A percentile compares a stretch with the other conserved stretches of the same genome.
Conservation (phyloP, 768 basidiomycete species). For the Termitomyces sp. region DNA sequence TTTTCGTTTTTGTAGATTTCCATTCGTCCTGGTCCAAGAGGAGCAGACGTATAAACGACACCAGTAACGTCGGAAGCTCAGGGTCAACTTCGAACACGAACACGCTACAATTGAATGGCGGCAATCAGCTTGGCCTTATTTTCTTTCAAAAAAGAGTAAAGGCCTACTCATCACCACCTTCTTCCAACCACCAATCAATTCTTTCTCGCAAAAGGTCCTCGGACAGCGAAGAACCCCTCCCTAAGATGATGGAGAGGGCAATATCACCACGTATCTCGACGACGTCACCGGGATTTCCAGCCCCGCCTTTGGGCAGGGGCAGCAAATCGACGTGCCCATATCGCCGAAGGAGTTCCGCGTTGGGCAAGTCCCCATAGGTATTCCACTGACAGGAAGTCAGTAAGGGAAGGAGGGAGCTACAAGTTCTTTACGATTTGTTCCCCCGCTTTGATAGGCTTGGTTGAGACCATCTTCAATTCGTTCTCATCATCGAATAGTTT, state of each 20-base stretch:
- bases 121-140: neutral
- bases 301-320: constrained; percentile 40
- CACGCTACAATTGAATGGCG: constrained; percentile 31
- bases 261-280: constrained; percentile 75
- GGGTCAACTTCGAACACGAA: constrained; percentile 52
- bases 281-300: constrained; percentile 78
- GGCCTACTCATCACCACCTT: constrained; percentile 84
- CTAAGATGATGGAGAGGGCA: constrained; percentile 40
- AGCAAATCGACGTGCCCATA: constrained; percentile 91
- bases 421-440: constrained; percentile 76
- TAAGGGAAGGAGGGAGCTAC: neutral
- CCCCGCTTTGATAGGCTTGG: constrained; percentile 65
- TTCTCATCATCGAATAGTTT: constrained; percentile 78
- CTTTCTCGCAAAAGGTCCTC: constrained; percentile 43
- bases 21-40: constrained; percentile 54
- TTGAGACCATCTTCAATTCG: constrained; percentile 76
- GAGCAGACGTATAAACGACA: constrained; percentile 66
- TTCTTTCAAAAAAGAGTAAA: neutral
- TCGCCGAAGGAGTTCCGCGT: constrained; percentile 87
- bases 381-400: constrained; percentile 62
- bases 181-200: constrained; percentile 93
- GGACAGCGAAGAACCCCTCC: constrained; percentile 15
- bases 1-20: constrained; percentile 53
- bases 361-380: constrained; percentile 92
- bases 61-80: constrained; percentile 50